phyloP scores from a whole-genome alignment of 352 stramenopile genomes.

The Phytophthora meadii region DNA sequence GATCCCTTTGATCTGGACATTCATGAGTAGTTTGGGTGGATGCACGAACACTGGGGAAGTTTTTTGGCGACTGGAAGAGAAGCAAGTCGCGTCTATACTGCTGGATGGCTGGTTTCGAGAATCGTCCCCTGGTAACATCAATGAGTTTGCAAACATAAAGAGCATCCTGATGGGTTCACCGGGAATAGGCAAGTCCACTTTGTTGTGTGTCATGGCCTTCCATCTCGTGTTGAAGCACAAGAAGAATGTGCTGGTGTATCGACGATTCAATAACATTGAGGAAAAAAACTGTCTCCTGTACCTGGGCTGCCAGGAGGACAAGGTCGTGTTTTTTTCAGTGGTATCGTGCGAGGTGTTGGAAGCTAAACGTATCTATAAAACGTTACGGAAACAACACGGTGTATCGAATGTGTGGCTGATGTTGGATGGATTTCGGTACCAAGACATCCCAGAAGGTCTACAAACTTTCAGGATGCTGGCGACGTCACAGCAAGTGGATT shows the following conservation, averaged over 20 bases:
- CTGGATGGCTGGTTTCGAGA: too few species aligned
- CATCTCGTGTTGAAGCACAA: slow-evolving; percentile 39
- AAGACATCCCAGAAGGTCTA: slow-evolving; percentile 10
- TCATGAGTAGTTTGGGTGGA: slow-evolving; percentile 25
- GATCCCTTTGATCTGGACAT: slow-evolving; percentile 26
- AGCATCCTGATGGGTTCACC: slow-evolving; percentile 32
- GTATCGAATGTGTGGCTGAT: slow-evolving; percentile 16
- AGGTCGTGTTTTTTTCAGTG: slow-evolving; percentile 17
- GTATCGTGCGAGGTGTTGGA: neutral
- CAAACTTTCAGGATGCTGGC: slow-evolving; percentile 30
- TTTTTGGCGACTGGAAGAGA: slow-evolving; percentile 36
- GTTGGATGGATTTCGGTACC: slow-evolving; percentile 17
- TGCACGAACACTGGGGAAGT: slow-evolving; percentile 24
- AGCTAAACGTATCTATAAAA: slow-evolving; percentile 3
- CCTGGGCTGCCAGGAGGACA: slow-evolving; percentile 13
- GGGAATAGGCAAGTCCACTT: slow-evolving; percentile 40
- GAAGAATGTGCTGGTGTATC: slow-evolving; percentile 43
- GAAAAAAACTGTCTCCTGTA: slow-evolving; percentile 15
- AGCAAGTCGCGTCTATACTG: slow-evolving; percentile 17
- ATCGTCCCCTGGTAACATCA: too few species aligned
- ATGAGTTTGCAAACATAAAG: slow-evolving; percentile 22
- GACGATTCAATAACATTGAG: slow-evolving; percentile 14
- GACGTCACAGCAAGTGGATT: slow-evolving; percentile 31
- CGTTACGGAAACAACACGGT: neutral
- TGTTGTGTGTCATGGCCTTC: slow-evolving; percentile 41